These are phyloP conservation scores for Marchantia polymorpha DNA, from an alignment of 225 moss, liverwort and hornwort species.

Conservation along the genomic window DNA sequence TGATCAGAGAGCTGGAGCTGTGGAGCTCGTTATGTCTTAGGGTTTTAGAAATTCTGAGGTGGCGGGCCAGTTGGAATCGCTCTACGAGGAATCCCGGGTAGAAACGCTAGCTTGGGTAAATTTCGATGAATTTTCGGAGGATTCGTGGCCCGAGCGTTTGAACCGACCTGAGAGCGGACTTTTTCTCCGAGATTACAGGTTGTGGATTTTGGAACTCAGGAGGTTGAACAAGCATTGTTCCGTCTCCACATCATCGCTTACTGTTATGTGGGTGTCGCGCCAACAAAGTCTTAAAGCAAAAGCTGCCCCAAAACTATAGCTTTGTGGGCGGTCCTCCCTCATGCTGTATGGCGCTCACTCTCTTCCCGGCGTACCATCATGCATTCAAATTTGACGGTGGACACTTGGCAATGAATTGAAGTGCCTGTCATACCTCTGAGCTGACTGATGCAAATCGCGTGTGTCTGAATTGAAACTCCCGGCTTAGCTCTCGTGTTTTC, in stretches of 20 bases:
- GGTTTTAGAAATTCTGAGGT: slow-evolving; percentile 3
- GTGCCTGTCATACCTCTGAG: background rate
- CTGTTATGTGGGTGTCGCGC: background rate
- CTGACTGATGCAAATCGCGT: background rate
- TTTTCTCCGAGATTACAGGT: background rate
- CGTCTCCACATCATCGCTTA: background rate
- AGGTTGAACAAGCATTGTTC: background rate
- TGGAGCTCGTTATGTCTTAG: slow-evolving; percentile 1
- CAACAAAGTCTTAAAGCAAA: background rate
- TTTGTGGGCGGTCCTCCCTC: background rate
- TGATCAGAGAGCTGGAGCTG: background rate
- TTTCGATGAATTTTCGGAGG: background rate
- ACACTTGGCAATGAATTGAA: background rate
- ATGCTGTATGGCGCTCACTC: no score
- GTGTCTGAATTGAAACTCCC: background rate
- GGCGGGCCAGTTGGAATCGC: background rate
- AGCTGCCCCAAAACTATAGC: no score
- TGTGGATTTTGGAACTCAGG: background rate
- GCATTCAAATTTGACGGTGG: background rate
- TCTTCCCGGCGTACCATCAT: background rate
- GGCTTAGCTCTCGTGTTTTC: background rate
- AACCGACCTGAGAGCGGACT: background rate
- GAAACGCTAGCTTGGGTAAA: background rate
- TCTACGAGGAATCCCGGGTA: background rate
- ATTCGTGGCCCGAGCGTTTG: background rate